Evolutionary conservation across 116 monocot species (phyloP).

Genomic region (Zostera marina): DNA sequence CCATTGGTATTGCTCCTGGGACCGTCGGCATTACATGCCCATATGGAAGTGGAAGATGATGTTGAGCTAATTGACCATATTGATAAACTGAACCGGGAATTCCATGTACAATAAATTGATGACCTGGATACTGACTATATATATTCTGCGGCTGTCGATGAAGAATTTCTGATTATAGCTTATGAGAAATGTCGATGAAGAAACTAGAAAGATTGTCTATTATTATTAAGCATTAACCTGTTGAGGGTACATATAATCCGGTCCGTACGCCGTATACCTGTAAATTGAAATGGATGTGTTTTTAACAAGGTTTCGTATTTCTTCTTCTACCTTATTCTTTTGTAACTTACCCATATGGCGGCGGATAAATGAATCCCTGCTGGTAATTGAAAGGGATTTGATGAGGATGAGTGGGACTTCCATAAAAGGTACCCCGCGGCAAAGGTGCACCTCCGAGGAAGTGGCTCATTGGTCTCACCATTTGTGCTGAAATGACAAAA

Average conservation of each 20-base stretch:
- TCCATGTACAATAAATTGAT: conserved; percentile 65
- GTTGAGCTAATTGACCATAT: too few relatives aligned
- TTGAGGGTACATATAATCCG: conserved; percentile 72
- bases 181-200: too few relatives aligned
- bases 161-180: too few relatives aligned
- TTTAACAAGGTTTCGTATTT: not conserved
- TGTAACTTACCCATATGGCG: conserved; percentile 46
- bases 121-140: conserved; percentile 40
- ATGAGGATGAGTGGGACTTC: conserved; percentile 35
- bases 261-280: conserved; percentile 54
- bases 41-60: conserved; percentile 17
- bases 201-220: not conserved
- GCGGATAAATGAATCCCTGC: conserved; percentile 45
- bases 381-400: conserved; percentile 47
- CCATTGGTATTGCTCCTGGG: too few relatives aligned
- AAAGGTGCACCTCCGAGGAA: conserved; percentile 37
- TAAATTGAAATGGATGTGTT: conserved; percentile 8
- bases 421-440: conserved; percentile 36
- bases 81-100: conserved; percentile 39
- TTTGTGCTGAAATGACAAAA: not conserved
- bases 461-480: conserved; percentile 27
- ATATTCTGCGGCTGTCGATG: conserved; percentile 22
- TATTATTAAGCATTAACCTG: conserved; percentile 27
- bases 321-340: not conserved
- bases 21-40: conserved; percentile 16